Conservation (phyloP, 805 yeast genomes). For the Kazachstania africana region DNA sequence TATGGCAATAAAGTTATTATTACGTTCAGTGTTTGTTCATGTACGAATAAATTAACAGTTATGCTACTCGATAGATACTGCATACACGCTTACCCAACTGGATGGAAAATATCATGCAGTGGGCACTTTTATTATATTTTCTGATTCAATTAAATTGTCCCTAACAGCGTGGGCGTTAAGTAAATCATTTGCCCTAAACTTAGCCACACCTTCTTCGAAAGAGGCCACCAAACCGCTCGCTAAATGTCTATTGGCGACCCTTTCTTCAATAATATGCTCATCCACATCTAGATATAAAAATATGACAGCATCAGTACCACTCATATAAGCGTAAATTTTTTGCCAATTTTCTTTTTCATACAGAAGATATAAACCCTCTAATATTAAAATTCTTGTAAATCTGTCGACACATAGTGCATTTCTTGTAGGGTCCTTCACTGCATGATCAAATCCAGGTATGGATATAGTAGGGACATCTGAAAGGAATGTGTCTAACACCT, state of each 20-base stretch:
- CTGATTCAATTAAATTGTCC: constrained; percentile 9
- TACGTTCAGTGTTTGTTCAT: too few species aligned
- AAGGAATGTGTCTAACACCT: constrained; percentile 11
- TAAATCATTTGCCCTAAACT: constrained; percentile 47
- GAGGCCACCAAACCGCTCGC: constrained; percentile 39
- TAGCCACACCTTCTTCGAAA: constrained; percentile 38
- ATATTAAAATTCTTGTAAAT: constrained; percentile 41
- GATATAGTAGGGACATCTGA: constrained; percentile 27
- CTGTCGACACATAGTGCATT: constrained; percentile 37
- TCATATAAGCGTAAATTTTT: constrained; percentile 9
- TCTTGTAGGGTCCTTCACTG: constrained; percentile 57
- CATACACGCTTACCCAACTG: too few species aligned
- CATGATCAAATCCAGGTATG: constrained; percentile 70
- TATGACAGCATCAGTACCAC: constrained; percentile 26
- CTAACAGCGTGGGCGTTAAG: constrained; percentile 42
- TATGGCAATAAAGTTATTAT: too few species aligned
- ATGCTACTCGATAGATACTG: too few species aligned
- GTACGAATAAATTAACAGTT: too few species aligned
- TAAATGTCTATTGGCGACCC: constrained; percentile 61
- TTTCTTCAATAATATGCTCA: constrained; percentile 32
- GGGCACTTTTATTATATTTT: constrained; percentile 6
- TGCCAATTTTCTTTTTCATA: constrained; percentile 51
- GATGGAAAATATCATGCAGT: too few species aligned
- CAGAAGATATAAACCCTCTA: constrained; percentile 70
- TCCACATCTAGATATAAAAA: constrained; percentile 43